Conservation (phyloP, 768 basidiomycete species). For the Calocybe cyanea region DNA sequence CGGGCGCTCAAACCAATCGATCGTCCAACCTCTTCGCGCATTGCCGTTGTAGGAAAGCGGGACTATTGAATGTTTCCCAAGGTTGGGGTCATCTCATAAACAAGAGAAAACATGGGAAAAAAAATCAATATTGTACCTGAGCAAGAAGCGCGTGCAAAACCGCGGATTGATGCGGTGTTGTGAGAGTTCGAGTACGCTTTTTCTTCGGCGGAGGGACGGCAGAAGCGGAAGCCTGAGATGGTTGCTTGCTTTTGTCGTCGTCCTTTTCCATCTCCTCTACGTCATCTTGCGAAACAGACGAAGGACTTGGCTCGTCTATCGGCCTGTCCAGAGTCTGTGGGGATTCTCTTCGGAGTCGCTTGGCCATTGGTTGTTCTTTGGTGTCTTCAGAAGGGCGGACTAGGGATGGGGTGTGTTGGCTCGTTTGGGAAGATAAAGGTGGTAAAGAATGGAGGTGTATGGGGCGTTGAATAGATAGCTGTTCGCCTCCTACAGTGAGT, state of each 20-base stretch:
- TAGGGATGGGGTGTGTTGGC: slow-evolving; percentile 20
- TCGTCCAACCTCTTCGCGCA: slow-evolving; percentile 84
- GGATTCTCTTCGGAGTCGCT: slow-evolving; percentile 37
- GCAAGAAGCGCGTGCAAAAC: slow-evolving; percentile 86
- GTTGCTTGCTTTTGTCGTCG: slow-evolving; percentile 34
- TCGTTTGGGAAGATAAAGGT: slow-evolving; percentile 17
- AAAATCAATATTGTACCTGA: slow-evolving; percentile 49
- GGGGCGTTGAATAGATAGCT: slow-evolving; percentile 20
- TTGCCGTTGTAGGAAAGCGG: slow-evolving; percentile 82
- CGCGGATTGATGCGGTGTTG: slow-evolving; percentile 84
- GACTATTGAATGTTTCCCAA: slow-evolving; percentile 45
- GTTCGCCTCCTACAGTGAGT: slow-evolving; percentile 20
- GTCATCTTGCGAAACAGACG: slow-evolving; percentile 50
- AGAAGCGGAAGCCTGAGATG: slow-evolving; percentile 32
- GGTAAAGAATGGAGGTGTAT: slow-evolving; percentile 26
- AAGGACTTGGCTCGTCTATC: slow-evolving; percentile 34
- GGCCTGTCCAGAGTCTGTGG: slow-evolving; percentile 21
- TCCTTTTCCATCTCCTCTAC: slow-evolving; percentile 61
- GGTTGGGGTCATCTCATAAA: slow-evolving; percentile 6
- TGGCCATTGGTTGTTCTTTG: slow-evolving; percentile 37
- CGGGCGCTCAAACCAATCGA: slow-evolving; percentile 86
- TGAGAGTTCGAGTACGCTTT: slow-evolving; percentile 79
- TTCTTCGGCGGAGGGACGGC: slow-evolving; percentile 58
- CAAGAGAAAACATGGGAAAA: slow-evolving; percentile 7
- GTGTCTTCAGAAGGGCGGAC: slow-evolving; percentile 21